A percentile compares a stretch with the other conserved stretches of the same genome.
Conservation (phyloP, 1,284 basidiomycete genomes). For the Neonothopanus nambi region DNA sequence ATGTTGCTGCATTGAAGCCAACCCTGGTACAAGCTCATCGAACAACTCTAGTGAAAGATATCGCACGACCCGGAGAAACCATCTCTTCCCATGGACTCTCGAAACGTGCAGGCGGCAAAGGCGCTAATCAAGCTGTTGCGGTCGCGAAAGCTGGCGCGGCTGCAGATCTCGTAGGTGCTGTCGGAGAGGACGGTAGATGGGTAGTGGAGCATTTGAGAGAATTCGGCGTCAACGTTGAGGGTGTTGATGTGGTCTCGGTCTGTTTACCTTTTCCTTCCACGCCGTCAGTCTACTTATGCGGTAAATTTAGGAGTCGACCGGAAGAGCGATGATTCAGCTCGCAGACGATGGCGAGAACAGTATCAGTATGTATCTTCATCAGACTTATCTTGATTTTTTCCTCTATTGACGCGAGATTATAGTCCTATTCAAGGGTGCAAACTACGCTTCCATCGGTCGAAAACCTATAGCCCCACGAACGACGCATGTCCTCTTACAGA, state of each 20-base stretch:
- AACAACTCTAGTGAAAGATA: conserved; percentile 53
- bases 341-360: conserved; percentile 56
- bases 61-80: conserved; percentile 56
- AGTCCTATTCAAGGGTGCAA: conserved; percentile 61
- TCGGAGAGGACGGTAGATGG: conserved; percentile 51
- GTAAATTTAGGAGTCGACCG: conserved; percentile 47
- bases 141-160: conserved; percentile 47
- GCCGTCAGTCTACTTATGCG: not conserved
- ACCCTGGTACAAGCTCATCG: no score
- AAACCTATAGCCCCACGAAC: conserved; percentile 29
- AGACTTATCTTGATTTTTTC: not conserved
- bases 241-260: conserved; percentile 41
- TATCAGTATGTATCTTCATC: conserved; percentile 43
- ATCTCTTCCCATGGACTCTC: conserved; percentile 50
- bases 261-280: conserved; percentile 12
- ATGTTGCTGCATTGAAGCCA: no score
- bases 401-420: not conserved
- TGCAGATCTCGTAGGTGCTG: conserved; percentile 48
- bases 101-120: conserved; percentile 55
- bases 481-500: conserved; percentile 55
- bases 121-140: conserved; percentile 60
- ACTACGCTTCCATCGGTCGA: conserved; percentile 41
- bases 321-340: conserved; percentile 59
- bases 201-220: conserved; percentile 38
- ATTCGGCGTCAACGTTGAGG: conserved; percentile 39